Conservation (phyloP, 208 protist genomes). For the Spongospora subterranea region DNA sequence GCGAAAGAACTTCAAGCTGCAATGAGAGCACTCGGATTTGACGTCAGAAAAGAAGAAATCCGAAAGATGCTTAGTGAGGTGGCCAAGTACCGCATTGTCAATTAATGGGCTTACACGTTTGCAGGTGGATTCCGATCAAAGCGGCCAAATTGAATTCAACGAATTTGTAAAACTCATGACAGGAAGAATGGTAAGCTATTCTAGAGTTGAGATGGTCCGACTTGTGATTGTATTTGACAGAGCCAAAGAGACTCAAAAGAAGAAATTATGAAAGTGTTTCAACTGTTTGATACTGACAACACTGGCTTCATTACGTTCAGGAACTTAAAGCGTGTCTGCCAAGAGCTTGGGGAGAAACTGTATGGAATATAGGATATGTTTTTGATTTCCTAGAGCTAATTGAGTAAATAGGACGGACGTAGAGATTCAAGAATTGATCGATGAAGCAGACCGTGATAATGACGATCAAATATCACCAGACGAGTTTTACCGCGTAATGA, state of each 20-base stretch:
- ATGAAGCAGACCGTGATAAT: constrained; percentile 76
- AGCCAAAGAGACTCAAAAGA: constrained; percentile 71
- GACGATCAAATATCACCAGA: constrained; percentile 73
- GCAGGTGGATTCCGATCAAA: constrained; percentile 69
- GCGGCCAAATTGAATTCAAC: constrained; percentile 67
- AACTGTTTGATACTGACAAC: constrained; percentile 76
- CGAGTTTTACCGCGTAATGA: constrained; percentile 75
- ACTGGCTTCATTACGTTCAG: constrained; percentile 75
- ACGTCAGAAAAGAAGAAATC: constrained; percentile 76
- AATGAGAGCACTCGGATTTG: constrained; percentile 74
- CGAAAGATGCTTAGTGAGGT: constrained; percentile 73
- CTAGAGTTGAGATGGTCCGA: background rate
- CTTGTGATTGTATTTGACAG: background rate
- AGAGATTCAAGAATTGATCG: constrained; percentile 77
- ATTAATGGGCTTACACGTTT: constrained; percentile 37
- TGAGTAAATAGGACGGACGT: constrained; percentile 59
- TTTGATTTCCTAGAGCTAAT: background rate
- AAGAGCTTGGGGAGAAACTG: constrained; percentile 77
- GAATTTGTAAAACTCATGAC: constrained; percentile 68
- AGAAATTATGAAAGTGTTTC: constrained; percentile 76
- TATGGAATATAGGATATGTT: constrained; percentile 32
- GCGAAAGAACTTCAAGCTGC: constrained; percentile 76
- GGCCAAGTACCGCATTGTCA: background rate
- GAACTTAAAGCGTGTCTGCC: constrained; percentile 73
- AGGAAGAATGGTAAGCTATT: constrained; percentile 57